These are phyloP conservation scores for Colletotrichum navitas DNA, from an alignment of 2,329 filamentous ascomycete genomes.

Conservation along the genomic window DNA sequence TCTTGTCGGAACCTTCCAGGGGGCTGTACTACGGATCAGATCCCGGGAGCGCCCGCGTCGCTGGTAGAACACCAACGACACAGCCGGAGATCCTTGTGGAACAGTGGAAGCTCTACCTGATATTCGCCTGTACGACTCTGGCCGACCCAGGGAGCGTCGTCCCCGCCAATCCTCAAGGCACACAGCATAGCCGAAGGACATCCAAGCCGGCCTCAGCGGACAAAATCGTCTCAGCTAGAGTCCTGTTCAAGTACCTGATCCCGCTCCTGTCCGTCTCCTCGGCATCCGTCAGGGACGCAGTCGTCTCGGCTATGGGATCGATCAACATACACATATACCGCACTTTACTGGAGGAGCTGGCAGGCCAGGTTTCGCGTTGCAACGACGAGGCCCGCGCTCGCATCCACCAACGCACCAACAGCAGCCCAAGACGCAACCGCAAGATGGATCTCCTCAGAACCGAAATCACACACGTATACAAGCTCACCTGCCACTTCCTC, in stretches of 20 bases:
- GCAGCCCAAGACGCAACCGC: constrained; percentile 83
- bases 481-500: constrained; percentile 90
- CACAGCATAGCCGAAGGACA: constrained; percentile 87
- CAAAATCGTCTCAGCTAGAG: constrained; percentile 88
- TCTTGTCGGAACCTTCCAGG: constrained; percentile 79
- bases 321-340: constrained; percentile 96
- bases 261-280: constrained; percentile 86
- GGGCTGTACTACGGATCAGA: constrained; percentile 74
- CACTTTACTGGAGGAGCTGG: constrained; percentile 88
- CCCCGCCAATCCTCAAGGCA: constrained; percentile 66
- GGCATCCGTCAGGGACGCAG: constrained; percentile 85
- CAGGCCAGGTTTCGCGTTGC: constrained; percentile 86
- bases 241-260: constrained; percentile 91
- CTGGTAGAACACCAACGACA: constrained; percentile 71
- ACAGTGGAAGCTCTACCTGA: constrained; percentile 97
- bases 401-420: constrained; percentile 88
- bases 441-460: constrained; percentile 90
- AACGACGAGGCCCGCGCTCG: constrained; percentile 89
- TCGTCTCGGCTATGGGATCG: constrained; percentile 91
- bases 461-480: constrained; percentile 96
- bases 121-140: constrained; percentile 96
- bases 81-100: constrained; percentile 91
- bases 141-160: constrained; percentile 81
- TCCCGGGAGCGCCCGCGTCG: constrained; percentile 64
- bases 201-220: constrained; percentile 75